Evolutionary conservation across 306 rosid species (phyloP).

Genomic region (Begonia fuchsioides): DNA sequence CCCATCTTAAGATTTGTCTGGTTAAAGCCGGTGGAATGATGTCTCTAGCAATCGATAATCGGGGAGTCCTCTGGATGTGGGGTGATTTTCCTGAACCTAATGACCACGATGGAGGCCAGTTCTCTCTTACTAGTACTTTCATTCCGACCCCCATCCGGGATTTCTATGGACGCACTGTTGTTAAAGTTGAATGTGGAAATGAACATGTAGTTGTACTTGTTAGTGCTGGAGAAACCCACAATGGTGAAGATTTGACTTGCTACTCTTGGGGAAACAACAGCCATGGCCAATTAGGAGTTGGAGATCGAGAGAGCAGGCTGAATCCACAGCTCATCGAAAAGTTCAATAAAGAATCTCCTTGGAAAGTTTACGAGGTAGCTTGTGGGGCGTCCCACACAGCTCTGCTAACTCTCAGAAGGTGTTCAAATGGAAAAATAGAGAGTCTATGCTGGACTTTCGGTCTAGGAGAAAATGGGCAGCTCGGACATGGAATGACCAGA

Average conservation of each 20-base stretch:
- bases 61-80: constrained; percentile 78
- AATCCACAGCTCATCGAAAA: constrained; percentile 42
- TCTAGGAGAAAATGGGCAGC: constrained; percentile 86
- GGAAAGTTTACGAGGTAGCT: constrained; percentile 48
- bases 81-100: constrained; percentile 59
- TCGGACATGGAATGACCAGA: constrained; percentile 73
- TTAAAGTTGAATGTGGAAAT: constrained; percentile 85
- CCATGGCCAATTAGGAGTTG: constrained; percentile 82
- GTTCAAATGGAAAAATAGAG: constrained; percentile 23
- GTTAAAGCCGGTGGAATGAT: constrained; percentile 89
- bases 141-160: constrained; percentile 64
- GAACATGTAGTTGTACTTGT: constrained; percentile 69
- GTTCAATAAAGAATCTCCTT: constrained; percentile 35
- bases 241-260: constrained; percentile 48
- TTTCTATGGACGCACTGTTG: constrained; percentile 55
- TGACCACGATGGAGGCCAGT: constrained; percentile 23
- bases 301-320: constrained; percentile 47
- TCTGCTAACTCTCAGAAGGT: constrained; percentile 51
- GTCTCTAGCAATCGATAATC: constrained; percentile 65
- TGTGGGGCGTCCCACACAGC: constrained; percentile 95
- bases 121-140: constrained; percentile 39
- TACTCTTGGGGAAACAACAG: constrained; percentile 80
- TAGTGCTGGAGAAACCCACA: constrained; percentile 31
- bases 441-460: constrained; percentile 82
- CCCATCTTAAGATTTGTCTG: constrained; percentile 33